Percentiles rank a stretch among this genome's conserved stretches.
These are phyloP conservation scores for Cryptomeria japonica DNA, from an alignment of 75 land plant genomes.

Conservation along the genomic window DNA sequence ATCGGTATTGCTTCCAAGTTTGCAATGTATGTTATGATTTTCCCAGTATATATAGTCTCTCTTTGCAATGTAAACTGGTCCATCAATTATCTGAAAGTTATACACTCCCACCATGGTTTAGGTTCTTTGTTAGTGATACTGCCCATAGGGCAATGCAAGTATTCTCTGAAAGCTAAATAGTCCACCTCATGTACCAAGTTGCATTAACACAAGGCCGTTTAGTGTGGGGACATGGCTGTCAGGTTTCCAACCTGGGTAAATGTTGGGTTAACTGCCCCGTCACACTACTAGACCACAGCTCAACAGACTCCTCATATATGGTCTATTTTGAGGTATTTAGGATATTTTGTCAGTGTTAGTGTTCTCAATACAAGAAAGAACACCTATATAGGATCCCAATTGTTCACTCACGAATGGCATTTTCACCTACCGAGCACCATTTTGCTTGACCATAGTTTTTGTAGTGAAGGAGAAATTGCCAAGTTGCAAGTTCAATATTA, in stretches of 20 bases:
- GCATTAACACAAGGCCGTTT: neutral
- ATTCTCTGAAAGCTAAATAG: neutral
- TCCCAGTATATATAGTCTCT: too few species aligned
- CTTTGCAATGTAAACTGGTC: too few species aligned
- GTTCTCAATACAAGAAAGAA: neutral
- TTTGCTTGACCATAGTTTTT: neutral
- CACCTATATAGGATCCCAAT: neutral
- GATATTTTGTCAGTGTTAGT: neutral
- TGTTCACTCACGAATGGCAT: neutral
- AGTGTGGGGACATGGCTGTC: neutral
- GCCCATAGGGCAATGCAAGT: neutral
- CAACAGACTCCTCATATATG: neutral
- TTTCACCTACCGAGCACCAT: neutral
- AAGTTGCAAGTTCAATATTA: neutral
- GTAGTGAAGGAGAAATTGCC: neutral
- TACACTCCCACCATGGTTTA: too few species aligned
- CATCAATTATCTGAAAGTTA: too few species aligned
- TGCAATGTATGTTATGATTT: neutral
- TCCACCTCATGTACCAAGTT: neutral
- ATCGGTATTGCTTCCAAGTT: neutral
- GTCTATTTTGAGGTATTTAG: neutral
- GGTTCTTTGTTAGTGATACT: neutral
- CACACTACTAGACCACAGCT: too few species aligned
- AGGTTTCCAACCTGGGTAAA: too few species aligned
- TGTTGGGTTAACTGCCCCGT: too few species aligned